Evolutionary conservation across 108 stramenopile genomes (phyloP).

Genomic region (Nannochloropsis gaditana): DNA sequence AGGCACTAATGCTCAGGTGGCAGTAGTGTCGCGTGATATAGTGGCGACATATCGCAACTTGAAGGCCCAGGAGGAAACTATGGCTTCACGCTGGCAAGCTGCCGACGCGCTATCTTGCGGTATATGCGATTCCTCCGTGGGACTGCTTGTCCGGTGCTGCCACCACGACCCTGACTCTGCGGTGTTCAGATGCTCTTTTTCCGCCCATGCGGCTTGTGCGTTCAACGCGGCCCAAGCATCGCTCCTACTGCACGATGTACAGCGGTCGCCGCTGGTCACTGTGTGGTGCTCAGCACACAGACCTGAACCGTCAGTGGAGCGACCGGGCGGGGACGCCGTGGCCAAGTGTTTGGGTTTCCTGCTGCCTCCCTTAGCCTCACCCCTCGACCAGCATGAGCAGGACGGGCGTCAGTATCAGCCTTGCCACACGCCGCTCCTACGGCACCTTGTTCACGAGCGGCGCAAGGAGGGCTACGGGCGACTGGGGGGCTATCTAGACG

Average conservation of each 20-base stretch:
- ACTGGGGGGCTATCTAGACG: background rate
- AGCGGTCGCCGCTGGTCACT: background rate
- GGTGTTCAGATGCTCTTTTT: background rate
- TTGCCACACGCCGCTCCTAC: background rate
- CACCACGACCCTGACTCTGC: constrained; percentile 4
- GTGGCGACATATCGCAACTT: background rate
- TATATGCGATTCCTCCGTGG: background rate
- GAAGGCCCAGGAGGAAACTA: background rate
- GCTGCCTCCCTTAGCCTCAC: background rate
- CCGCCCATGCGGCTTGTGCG: background rate
- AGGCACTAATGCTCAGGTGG: background rate
- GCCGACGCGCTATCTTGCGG: background rate
- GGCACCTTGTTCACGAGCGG: background rate
- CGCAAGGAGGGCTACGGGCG: background rate
- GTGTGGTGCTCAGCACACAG: background rate
- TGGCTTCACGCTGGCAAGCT: background rate
- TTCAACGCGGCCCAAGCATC: background rate
- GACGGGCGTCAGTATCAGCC: background rate
- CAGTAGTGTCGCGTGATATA: background rate
- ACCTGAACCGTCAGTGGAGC: background rate
- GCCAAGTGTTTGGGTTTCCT: background rate
- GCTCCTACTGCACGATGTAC: constrained; percentile 19
- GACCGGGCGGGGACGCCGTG: background rate
- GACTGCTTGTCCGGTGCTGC: background rate
- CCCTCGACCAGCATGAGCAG: background rate